Base-by-base conservation (phyloP, 2,329 filamentous ascomycete genomes). In the Colletotrichum neosansevieriae region DNA sequence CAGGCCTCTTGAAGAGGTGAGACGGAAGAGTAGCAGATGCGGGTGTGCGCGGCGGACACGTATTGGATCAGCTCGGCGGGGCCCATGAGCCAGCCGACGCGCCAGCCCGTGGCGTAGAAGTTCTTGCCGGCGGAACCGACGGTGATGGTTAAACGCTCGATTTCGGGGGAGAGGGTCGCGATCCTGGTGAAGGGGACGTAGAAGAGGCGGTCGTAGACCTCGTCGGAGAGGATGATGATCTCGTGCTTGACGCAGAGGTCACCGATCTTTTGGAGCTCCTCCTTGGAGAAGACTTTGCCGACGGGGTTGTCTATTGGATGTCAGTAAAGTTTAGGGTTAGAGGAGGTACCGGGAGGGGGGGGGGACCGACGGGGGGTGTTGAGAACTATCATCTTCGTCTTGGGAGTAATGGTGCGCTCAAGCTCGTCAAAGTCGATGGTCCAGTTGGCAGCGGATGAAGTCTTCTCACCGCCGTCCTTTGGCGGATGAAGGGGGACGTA, bases 41-140 rank as follows among this genome's bases (percentile, higher is more conserved):
- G 89, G 0, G 95, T 98, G 79, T 99, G 96, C 1, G 96, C 96
- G 17, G 94, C 94, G 11, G 92, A 89, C 38, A 97, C 95, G 77
- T 97, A 93, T 77, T 97, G 92, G 81, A 98, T 94, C 59, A 98
- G 84, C 70, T 97, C 88, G 60, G 93, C 88, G 0, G 93, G 94
- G 0, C 96, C 96, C 76, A 98, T 96, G 42, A 99, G 84, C 90
- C 95, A 99, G 63, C 96, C 88, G 4, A 98, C 94, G 66, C 96
- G 91, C 96, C 96, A 99, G 54, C 96, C 96, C 0, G 96, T 99
- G 64, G 93, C 94, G 77, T 98, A 98, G 81, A 99, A 99, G 84
- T 96, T 97, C 87, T 99, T 99, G 74, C 96, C 96, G 1, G 94
- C 96, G 0, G 94, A 97, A 19, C 96, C 96, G 34, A 99, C 96